Conservation (phyloP, 2,329 filamentous ascomycete genomes). For the Bipolaris sorokiniana region DNA sequence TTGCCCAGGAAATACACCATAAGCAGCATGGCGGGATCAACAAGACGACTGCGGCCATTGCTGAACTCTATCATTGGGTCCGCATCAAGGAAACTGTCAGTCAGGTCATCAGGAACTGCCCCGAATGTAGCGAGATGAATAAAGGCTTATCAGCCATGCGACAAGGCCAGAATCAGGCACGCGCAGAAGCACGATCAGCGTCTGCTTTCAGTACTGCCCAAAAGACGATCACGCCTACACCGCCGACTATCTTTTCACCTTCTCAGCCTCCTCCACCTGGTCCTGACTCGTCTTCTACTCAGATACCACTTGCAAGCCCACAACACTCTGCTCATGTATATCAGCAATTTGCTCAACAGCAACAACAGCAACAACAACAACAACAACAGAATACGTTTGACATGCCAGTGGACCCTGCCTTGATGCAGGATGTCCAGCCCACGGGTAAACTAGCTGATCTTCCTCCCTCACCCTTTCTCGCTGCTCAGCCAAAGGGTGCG, state of each 20-base stretch:
- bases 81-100: conserved; percentile 97
- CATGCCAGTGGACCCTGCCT: conserved; percentile 66
- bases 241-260: conserved; percentile 18
- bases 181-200: conserved; percentile 15
- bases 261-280: conserved; percentile 9
- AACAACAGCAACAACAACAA: conserved; percentile 37
- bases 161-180: conserved; percentile 24
- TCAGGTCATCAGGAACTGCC: conserved; percentile 89
- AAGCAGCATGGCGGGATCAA: conserved; percentile 90
- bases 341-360: conserved; percentile 41
- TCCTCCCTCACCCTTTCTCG: conserved; percentile 45
- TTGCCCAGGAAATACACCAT: conserved; percentile 78
- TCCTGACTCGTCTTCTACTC: conserved; percentile 35
- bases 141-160: conserved; percentile 41
- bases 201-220: conserved; percentile 12
- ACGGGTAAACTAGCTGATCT: conserved; percentile 34
- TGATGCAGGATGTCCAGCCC: conserved; percentile 56
- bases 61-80: conserved; percentile 95
- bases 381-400: conserved; percentile 50
- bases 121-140: conserved; percentile 78
- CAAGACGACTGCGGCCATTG: conserved; percentile 93
- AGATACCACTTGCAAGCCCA: conserved; percentile 37
- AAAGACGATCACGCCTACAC: conserved; percentile 18
- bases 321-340: conserved; percentile 38
- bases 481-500: conserved; percentile 23